These are phyloP conservation scores for Fusarium bulbicola DNA, from an alignment of 2,329 filamentous ascomycete species.

Conservation along the genomic window DNA sequence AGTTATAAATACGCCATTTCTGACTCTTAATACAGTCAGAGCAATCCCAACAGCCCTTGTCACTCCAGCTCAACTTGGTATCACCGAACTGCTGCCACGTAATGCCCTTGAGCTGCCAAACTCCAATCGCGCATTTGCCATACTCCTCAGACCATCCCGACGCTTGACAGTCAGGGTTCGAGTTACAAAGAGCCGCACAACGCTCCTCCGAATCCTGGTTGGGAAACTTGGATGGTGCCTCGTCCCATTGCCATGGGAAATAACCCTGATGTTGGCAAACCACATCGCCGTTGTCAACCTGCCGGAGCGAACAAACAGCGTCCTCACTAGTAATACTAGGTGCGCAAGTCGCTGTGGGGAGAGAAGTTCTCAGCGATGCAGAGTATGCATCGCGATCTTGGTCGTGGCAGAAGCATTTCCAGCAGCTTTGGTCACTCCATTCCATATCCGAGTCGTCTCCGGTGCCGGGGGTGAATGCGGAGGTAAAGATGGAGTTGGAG, in stretches of 20 bases:
- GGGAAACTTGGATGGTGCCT: not conserved
- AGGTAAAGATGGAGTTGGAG: not conserved
- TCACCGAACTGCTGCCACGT: not conserved
- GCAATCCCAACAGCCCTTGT: conserved; percentile 6
- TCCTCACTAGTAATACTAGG: not conserved
- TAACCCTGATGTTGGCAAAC: not conserved
- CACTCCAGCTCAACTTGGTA: conserved; percentile 2
- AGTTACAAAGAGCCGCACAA: conserved; percentile 2
- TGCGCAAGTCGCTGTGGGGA: not conserved
- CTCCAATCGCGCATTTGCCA: not conserved
- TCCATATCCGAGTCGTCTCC: not conserved
- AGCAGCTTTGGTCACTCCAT: conserved; percentile 19
- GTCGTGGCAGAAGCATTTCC: conserved; percentile 3
- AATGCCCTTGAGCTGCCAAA: not conserved
- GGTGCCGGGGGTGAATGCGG: not conserved
- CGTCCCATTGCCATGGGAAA: not conserved
- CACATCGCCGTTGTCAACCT: not conserved
- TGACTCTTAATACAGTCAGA: conserved; percentile 12
- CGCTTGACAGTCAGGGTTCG: conserved; percentile 1
- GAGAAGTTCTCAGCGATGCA: not conserved
- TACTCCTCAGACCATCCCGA: not conserved
- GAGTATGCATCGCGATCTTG: conserved; percentile 1
- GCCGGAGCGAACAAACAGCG: not conserved
- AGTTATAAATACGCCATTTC: not conserved
- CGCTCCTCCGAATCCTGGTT: conserved; percentile 4